A percentile compares a stretch with the other conserved stretches of the same genome.
phyloP scores from a whole-genome alignment of 306 rosid genomes.

The Arachis stenosperma region DNA sequence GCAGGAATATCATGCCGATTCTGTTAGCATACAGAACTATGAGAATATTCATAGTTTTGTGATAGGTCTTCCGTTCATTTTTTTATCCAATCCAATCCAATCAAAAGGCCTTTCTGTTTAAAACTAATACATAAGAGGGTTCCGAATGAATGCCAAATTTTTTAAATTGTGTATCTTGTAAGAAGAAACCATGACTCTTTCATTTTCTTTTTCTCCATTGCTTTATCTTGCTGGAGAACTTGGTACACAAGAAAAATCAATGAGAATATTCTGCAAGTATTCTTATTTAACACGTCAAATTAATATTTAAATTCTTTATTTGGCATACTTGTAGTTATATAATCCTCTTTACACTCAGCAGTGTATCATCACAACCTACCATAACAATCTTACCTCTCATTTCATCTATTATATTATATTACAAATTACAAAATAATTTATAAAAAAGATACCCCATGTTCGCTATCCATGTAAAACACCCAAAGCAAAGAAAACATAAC shows the following conservation, averaged over 20 bases:
- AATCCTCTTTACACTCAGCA: too few species aligned
- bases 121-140: neutral
- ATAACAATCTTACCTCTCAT: too few species aligned
- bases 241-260: neutral
- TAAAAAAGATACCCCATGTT: too few species aligned
- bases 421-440: too few species aligned
- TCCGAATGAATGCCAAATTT: conserved; percentile 2
- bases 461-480: too few species aligned
- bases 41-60: too few species aligned
- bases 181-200: conserved; percentile 4
- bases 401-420: too few species aligned
- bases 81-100: neutral
- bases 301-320: neutral
- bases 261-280: neutral
- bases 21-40: too few species aligned
- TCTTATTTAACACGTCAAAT: neutral
- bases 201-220: neutral
- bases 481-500: too few species aligned
- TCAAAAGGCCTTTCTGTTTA: neutral
- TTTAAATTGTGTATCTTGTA: neutral
- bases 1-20: too few species aligned
- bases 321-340: neutral
- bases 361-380: too few species aligned
- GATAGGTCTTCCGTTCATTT: too few species aligned
- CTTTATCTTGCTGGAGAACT: neutral